Conservation (phyloP, 257 asterid genomes). For the Solanum rostratum region DNA sequence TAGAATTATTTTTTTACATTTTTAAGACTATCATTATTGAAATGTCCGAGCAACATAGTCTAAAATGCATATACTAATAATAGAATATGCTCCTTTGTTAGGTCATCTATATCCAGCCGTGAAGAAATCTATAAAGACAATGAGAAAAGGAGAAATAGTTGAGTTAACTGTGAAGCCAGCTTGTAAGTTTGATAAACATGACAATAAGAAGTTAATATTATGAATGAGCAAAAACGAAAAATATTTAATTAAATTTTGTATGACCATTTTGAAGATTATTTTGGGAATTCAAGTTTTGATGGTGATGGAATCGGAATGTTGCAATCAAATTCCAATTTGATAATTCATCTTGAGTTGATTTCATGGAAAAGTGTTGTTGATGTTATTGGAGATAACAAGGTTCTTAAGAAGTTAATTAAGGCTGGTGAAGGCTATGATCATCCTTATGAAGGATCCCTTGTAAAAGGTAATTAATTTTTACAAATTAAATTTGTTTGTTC, state of each 20-base stretch:
- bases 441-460: slow-evolving; percentile 45
- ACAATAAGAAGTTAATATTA: background rate
- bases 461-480: slow-evolving; percentile 24
- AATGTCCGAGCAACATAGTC: background rate
- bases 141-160: slow-evolving; percentile 60
- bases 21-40: background rate
- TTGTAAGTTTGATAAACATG: slow-evolving; percentile 27
- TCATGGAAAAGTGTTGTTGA: slow-evolving; percentile 50
- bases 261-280: background rate
- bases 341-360: slow-evolving; percentile 35
- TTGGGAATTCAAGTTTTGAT: slow-evolving; percentile 10
- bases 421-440: slow-evolving; percentile 42
- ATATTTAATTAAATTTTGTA: background rate
- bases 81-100: background rate
- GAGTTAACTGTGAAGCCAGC: slow-evolving; percentile 44
- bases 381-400: slow-evolving; percentile 31
- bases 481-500: background rate
- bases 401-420: slow-evolving; percentile 33
- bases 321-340: slow-evolving; percentile 20
- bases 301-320: slow-evolving; percentile 15
- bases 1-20: background rate
- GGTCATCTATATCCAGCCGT: slow-evolving; percentile 50
- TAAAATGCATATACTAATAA: background rate
- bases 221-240: background rate
- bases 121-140: slow-evolving; percentile 40